Evolutionary conservation across 2,329 filamentous ascomycete species (phyloP).

Genomic region (Colletotrichum tropicale): DNA sequence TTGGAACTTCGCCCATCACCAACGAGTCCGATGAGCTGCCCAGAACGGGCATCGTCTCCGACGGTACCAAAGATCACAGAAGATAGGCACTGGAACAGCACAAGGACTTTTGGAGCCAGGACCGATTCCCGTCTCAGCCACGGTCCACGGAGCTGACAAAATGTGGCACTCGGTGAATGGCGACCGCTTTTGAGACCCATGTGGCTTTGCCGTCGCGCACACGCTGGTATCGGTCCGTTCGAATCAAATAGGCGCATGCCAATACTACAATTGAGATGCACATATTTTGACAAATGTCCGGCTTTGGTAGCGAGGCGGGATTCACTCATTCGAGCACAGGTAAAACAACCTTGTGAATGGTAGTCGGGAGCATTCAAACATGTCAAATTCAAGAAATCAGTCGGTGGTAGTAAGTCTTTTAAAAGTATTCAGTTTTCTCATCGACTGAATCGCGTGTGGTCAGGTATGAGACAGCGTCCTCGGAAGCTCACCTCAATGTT

Average conservation of each 20-base stretch:
- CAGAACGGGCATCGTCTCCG: neutral
- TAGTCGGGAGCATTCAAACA: neutral
- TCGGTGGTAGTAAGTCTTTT: neutral
- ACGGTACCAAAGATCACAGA: neutral
- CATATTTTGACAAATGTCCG: neutral
- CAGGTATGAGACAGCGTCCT: neutral
- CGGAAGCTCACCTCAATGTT: neutral
- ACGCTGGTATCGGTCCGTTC: neutral
- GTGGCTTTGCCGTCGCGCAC: neutral
- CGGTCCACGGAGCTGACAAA: neutral
- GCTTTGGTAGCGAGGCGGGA: neutral
- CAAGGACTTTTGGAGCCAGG: neutral
- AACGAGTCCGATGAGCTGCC: neutral
- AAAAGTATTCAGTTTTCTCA: neutral
- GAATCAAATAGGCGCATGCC: neutral
- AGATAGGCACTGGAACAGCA: neutral
- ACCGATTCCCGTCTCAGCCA: neutral
- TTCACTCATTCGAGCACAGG: neutral
- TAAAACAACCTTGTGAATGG: neutral
- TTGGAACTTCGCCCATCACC: neutral
- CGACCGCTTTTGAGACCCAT: neutral
- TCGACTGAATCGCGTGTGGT: neutral
- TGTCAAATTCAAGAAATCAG: neutral
- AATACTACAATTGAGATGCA: neutral
- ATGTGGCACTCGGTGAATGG: neutral